Conservation (phyloP, 2,329 filamentous ascomycete species). For the Nigrograna mackinnonii region DNA sequence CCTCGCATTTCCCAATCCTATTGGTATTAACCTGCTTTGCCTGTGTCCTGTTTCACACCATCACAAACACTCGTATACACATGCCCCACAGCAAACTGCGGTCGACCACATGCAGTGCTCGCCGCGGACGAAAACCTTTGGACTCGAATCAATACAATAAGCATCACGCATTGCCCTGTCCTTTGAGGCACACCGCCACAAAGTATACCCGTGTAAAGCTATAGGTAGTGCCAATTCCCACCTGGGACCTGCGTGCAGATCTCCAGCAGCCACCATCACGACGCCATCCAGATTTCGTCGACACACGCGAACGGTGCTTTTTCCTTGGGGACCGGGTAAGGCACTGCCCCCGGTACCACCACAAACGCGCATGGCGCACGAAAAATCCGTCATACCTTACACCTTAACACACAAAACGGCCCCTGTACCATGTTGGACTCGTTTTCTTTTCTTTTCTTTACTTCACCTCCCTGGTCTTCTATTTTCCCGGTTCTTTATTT, state of each 20-base stretch:
- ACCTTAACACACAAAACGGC: neutral
- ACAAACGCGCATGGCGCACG: neutral
- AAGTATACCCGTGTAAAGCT: no score
- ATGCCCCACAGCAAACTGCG: neutral
- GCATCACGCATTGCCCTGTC: no score
- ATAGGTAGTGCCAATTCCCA: neutral
- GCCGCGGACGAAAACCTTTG: neutral
- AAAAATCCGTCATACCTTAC: neutral
- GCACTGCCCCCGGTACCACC: neutral
- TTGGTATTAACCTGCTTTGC: neutral
- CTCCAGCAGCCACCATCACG: neutral
- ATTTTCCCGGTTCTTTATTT: neutral
- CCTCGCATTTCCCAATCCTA: conserved; percentile 1
- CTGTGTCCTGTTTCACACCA: neutral
- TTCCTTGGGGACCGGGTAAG: neutral
- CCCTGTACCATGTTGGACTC: neutral
- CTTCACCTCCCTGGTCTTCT: neutral
- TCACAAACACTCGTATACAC: neutral
- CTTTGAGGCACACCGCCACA: no score
- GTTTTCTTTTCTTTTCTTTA: neutral
- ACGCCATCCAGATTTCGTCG: no score
- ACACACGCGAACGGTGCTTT: no score
- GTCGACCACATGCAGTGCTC: neutral
- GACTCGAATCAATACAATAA: neutral
- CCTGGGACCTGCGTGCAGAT: neutral